phyloP scores from a whole-genome alignment of 805 yeast genomes.

The Clavispora santaluciae region DNA sequence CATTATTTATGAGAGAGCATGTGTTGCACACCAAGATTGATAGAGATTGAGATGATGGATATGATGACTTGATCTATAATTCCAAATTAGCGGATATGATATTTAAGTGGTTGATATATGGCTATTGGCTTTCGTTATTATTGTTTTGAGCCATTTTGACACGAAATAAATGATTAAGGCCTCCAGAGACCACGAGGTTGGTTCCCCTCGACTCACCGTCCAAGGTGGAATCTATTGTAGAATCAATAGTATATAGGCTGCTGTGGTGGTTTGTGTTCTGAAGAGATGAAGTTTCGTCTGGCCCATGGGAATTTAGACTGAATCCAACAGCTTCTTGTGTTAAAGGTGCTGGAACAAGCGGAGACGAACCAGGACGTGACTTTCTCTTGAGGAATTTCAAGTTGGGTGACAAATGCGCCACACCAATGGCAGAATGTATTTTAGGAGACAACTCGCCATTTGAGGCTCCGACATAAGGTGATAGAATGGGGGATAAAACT shows the following conservation, averaged over 20 bases:
- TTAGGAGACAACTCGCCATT: not conserved
- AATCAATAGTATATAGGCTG: constrained; percentile 10
- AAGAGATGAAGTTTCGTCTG: constrained; percentile 5
- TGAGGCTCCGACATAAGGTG: constrained; percentile 34
- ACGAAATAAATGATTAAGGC: constrained; percentile 13
- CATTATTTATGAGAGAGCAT: constrained; percentile 53
- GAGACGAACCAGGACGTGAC: constrained; percentile 1
- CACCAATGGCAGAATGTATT: constrained; percentile 5
- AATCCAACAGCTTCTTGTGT: constrained; percentile 11
- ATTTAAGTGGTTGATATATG: too few relatives aligned
- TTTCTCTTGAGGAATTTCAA: constrained; percentile 14
- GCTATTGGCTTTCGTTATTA: not conserved
- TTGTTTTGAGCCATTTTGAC: constrained; percentile 2
- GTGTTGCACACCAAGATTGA: constrained; percentile 49
- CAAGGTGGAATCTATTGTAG: not conserved
- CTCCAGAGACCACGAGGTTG: constrained; percentile 13
- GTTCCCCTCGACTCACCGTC: constrained; percentile 1
- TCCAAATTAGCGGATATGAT: too few relatives aligned
- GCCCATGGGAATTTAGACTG: constrained; percentile 11
- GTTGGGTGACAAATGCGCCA: constrained; percentile 13
- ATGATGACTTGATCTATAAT: too few relatives aligned
- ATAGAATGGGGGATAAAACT: constrained; percentile 40
- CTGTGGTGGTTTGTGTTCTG: constrained; percentile 9
- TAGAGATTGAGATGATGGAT: constrained; percentile 27
- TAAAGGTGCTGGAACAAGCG: constrained; percentile 3